A percentile compares a stretch with the other conserved stretches of the same genome.
Evolutionary conservation across 169 alveolate species (phyloP).

Genomic region (Neospora caninum): DNA sequence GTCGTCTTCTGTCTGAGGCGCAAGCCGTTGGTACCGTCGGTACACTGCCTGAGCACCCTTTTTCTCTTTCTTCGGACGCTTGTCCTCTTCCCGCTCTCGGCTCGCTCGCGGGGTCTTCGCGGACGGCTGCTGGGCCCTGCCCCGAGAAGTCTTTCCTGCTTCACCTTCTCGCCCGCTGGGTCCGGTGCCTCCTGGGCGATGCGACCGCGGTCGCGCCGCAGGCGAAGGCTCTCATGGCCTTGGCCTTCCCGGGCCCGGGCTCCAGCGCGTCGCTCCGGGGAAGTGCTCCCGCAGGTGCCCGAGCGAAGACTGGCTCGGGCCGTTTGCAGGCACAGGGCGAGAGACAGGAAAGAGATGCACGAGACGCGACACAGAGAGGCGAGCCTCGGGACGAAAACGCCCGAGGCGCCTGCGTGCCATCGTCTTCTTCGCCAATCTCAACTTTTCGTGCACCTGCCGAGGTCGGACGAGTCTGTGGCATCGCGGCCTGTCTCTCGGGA

Average conservation of each 20-base stretch:
- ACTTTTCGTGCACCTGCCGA: too few relatives aligned
- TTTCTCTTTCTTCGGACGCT: background rate
- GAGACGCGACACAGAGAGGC: background rate
- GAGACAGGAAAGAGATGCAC: background rate
- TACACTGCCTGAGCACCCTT: background rate
- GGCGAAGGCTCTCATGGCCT: background rate
- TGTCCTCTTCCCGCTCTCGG: background rate
- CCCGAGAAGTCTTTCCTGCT: background rate
- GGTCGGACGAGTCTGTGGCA: background rate
- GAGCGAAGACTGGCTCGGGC: too few relatives aligned
- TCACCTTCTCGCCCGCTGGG: background rate
- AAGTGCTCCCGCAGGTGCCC: background rate
- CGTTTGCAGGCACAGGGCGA: background rate
- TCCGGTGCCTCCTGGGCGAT: background rate
- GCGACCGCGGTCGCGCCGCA: background rate
- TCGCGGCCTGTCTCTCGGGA: background rate
- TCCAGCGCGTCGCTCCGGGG: background rate
- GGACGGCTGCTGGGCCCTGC: too few relatives aligned
- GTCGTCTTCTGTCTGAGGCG: background rate
- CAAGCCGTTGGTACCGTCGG: background rate
- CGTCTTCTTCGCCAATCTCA: background rate
- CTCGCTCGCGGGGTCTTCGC: background rate
- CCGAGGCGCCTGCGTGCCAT: background rate
- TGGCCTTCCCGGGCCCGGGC: background rate
- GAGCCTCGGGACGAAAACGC: background rate